Base-by-base conservation (phyloP, 345 rosid genomes). In the Leavenworthia alabamica region DNA sequence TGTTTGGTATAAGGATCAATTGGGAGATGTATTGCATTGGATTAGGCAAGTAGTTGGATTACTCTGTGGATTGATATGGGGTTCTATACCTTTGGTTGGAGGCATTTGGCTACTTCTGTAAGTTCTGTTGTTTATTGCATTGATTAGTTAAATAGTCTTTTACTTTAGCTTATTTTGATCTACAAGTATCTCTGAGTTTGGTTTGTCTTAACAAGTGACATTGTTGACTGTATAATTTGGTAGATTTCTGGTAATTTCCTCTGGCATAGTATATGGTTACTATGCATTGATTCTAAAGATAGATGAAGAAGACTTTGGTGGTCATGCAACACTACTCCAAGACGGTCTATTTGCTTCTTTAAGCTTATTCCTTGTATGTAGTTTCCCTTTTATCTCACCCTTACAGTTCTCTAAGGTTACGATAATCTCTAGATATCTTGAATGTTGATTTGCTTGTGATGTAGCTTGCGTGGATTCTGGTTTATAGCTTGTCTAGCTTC, bases 21-120 rank as follows among this genome's bases (percentile, higher is more conserved):
- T 93, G 66, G 99, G 99, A 73, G 99, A 93, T 86, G 96, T 80
- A 32, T 73, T 93, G 82, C 99, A 93, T 67, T 93, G 99, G 99
- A 87, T 89, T 65, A 81, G 99, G 49, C 99, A 93, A 77, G 81
- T 73, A 3, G 81, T 86, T 52, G 96, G 90, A 23, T 72, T 93
- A n/a, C 39, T 83, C 17, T 93, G 91, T 44, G 97, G 97, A 27
- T 79, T 93, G 79, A 11, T 89, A 7, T 93, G 90, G 84, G 99
- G 99, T 26, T 73, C 96, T 6, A 61, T 93, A 17, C 99, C 99
- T 36, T 59, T 89, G 62, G 88, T 85, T 48, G 99, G 99, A 36
- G 97, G 99, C 73, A 65, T 93, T 14, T 93, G 99, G 99, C 70
- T 93, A 19, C 76, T 73, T 60, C 31, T 84, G 99, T 93, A 80